Conservation (phyloP, 345 rosid species). For the Hibiscus mutabilis region DNA sequence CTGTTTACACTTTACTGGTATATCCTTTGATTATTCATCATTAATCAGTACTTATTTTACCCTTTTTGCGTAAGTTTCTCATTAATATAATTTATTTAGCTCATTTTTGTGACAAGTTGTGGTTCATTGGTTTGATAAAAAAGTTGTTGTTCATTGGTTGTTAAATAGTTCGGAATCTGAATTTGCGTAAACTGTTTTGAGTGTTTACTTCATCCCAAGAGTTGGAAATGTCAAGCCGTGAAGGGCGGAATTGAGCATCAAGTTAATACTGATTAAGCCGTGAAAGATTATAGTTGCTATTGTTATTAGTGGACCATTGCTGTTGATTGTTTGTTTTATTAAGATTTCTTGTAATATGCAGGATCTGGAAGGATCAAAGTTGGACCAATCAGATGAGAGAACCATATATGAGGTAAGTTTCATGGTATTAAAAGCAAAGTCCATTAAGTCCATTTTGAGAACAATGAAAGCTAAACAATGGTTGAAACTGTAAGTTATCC, state of each 20-base stretch:
- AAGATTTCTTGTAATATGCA: conserved; percentile 15
- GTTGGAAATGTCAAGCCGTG: neutral
- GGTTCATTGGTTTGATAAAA: neutral
- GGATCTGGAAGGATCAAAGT: conserved; percentile 60
- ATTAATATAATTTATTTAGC: neutral
- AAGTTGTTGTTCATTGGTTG: neutral
- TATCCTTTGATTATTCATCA: neutral
- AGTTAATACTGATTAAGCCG: neutral
- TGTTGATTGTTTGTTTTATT: neutral
- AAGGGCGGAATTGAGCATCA: neutral
- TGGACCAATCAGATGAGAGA: conserved; percentile 68
- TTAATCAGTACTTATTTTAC: neutral
- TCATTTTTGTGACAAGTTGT: neutral
- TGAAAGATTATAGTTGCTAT: neutral
- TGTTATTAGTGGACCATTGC: neutral
- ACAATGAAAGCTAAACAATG: conserved; percentile 15
- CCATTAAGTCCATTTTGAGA: neutral
- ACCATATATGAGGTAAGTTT: conserved; percentile 69
- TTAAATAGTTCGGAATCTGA: neutral
- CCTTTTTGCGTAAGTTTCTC: neutral
- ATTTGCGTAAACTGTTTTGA: neutral
- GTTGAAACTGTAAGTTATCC: too few species aligned
- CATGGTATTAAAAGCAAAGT: neutral
- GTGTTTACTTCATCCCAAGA: neutral
- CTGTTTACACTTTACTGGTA: neutral